These are phyloP conservation scores for Endogone sp. DNA, from an alignment of 192 early-diverging fungal species.

Conservation along the genomic window DNA sequence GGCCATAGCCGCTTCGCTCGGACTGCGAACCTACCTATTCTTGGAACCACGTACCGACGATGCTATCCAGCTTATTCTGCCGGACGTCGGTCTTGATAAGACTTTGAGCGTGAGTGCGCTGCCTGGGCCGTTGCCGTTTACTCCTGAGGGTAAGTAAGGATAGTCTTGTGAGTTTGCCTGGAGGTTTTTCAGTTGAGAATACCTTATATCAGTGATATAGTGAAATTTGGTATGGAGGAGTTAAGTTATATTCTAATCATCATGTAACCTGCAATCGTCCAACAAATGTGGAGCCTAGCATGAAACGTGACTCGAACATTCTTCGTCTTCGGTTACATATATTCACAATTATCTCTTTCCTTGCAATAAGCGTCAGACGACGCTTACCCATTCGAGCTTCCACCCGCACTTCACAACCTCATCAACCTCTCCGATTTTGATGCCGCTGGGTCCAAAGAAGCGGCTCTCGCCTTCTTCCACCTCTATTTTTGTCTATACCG, in stretches of 20 bases:
- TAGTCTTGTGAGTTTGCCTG: neutral
- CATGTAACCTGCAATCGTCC: too few relatives aligned
- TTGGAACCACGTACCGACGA: slow-evolving; percentile 48
- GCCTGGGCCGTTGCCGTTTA: slow-evolving; percentile 19
- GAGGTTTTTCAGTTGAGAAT: too few relatives aligned
- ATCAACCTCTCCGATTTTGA: slow-evolving; percentile 4
- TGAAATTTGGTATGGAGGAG: too few relatives aligned
- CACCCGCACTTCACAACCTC: slow-evolving; percentile 21
- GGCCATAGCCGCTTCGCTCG: slow-evolving; percentile 79
- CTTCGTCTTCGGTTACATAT: too few relatives aligned
- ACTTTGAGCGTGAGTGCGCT: slow-evolving; percentile 29
- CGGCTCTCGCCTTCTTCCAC: slow-evolving; percentile 66
- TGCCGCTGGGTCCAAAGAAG: slow-evolving; percentile 33
- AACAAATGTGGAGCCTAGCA: too few relatives aligned
- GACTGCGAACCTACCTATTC: slow-evolving; percentile 69
- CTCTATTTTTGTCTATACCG: slow-evolving; percentile 42
- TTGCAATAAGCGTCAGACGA: too few relatives aligned
- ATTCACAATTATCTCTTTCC: too few relatives aligned
- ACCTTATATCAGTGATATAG: too few relatives aligned
- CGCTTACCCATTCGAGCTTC: slow-evolving; percentile 35
- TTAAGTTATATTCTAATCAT: too few relatives aligned
- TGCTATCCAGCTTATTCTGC: slow-evolving; percentile 47
- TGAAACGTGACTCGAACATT: too few relatives aligned
- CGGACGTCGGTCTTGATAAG: slow-evolving; percentile 55
- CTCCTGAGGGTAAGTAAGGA: slow-evolving; percentile 10